Conservation (phyloP, 306 rosid genomes). For the Cercis canadensis region DNA sequence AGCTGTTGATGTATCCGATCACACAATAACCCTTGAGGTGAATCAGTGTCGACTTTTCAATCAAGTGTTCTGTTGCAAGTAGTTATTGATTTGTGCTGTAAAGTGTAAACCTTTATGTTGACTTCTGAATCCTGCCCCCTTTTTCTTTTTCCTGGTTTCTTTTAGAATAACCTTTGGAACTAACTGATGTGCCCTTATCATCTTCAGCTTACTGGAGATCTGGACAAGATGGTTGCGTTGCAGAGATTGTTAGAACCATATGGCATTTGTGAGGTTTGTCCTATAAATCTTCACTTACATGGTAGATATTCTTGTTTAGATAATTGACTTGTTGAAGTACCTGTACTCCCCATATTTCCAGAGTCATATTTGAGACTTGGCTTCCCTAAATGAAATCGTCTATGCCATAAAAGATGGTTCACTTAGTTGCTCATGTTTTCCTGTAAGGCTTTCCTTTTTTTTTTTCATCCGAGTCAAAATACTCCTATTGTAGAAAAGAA, state of each 20-base stretch:
- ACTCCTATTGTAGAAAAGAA: background rate
- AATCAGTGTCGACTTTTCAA: constrained; percentile 26
- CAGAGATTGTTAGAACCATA: constrained; percentile 83
- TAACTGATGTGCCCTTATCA: constrained; percentile 31
- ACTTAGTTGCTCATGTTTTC: background rate
- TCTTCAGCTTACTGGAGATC: constrained; percentile 79
- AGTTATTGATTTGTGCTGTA: no score
- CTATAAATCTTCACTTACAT: constrained; percentile 22
- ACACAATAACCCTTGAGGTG: constrained; percentile 88
- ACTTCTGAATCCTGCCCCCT: no score
- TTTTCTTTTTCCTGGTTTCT: background rate
- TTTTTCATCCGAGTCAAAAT: background rate
- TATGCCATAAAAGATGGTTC: background rate
- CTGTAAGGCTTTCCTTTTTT: constrained; percentile 1
- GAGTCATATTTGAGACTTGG: constrained; percentile 8
- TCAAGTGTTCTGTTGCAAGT: constrained; percentile 9
- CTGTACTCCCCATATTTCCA: background rate
- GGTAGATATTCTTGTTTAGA: constrained; percentile 20
- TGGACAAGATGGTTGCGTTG: constrained; percentile 91
- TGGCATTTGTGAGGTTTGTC: constrained; percentile 90
- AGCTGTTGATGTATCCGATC: constrained; percentile 86
- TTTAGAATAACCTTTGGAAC: constrained; percentile 15
- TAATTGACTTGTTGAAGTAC: constrained; percentile 5
- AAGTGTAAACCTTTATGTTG: no score
- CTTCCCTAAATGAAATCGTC: constrained; percentile 5